These are phyloP conservation scores for Posidonia oceanica DNA, from an alignment of 116 monocot genomes.

Conservation along the genomic window DNA sequence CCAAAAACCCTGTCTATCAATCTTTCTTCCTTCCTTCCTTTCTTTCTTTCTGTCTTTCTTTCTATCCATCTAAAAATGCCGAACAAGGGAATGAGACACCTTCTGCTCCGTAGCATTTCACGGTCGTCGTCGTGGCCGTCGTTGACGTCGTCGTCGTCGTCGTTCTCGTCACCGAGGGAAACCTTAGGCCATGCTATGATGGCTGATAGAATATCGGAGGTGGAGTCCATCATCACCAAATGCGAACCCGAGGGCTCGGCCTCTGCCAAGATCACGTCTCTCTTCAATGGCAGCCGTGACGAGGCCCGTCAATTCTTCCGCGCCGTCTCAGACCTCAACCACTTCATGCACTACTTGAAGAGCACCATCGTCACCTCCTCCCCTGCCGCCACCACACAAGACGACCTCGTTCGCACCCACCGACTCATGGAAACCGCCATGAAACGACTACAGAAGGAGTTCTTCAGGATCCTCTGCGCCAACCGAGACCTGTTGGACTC, in stretches of 20 bases:
- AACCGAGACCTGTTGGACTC: conserved; percentile 12
- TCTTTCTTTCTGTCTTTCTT: too few relatives aligned
- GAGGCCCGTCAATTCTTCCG: conserved; percentile 9
- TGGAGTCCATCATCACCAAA: conserved; percentile 22
- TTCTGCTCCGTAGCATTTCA: too few relatives aligned
- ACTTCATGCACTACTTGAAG: conserved; percentile 24
- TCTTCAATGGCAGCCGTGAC: too few relatives aligned
- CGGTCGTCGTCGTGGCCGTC: too few relatives aligned
- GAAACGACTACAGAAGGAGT: conserved; percentile 28
- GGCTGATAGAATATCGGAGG: conserved; percentile 3
- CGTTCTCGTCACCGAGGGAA: too few relatives aligned
- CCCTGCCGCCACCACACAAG: background rate
- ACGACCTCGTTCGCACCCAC: conserved; percentile 15
- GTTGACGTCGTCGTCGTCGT: too few relatives aligned
- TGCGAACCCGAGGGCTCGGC: conserved; percentile 17
- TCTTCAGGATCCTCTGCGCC: conserved; percentile 27
- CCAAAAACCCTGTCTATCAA: too few relatives aligned
- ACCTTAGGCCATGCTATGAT: background rate
- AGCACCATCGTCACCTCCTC: too few relatives aligned
- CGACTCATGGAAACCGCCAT: conserved; percentile 22
- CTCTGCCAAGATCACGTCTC: conserved; percentile 4
- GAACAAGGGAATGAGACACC: too few relatives aligned
- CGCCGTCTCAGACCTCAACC: conserved; percentile 25
- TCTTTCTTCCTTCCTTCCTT: too few relatives aligned
- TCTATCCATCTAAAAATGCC: too few relatives aligned